Conservation (phyloP, 2,329 filamentous ascomycete species). For the Aspergillus chevalieri region DNA sequence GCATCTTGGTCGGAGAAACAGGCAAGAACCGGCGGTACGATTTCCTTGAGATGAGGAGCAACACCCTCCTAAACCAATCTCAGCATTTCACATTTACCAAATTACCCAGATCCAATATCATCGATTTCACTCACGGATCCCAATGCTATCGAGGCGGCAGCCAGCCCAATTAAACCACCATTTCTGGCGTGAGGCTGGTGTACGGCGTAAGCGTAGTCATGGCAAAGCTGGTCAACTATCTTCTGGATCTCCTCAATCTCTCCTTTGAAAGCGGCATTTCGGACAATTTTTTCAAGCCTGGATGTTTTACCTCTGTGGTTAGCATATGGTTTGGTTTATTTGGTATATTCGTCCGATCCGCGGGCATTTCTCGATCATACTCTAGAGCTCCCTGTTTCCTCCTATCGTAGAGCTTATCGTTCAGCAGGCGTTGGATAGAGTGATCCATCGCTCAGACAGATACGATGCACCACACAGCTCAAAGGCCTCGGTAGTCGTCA, state of each 20-base stretch:
- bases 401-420: slow-evolving; percentile 98
- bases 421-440: slow-evolving; percentile 81
- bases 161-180: slow-evolving; percentile 89
- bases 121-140: slow-evolving; percentile 62
- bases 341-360: background rate
- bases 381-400: slow-evolving; percentile 93
- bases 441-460: slow-evolving; percentile 62
- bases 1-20: slow-evolving; percentile 99
- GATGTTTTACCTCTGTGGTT: slow-evolving; percentile 2
- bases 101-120: background rate
- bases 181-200: slow-evolving; percentile 95
- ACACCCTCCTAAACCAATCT: slow-evolving; percentile 60
- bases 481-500: slow-evolving; percentile 7
- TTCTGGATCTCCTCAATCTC: slow-evolving; percentile 76
- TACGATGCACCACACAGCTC: slow-evolving; percentile 10
- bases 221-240: slow-evolving; percentile 92
- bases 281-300: slow-evolving; percentile 84
- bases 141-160: slow-evolving; percentile 90
- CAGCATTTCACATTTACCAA: slow-evolving; percentile 1
- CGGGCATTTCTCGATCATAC: slow-evolving; percentile 49
- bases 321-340: background rate
- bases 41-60: slow-evolving; percentile 82
- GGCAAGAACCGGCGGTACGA: slow-evolving; percentile 91
- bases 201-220: slow-evolving; percentile 95
- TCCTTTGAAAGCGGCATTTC: slow-evolving; percentile 69